Evolutionary conservation across 805 yeast genomes (phyloP), one percentile per base, ranked within the genome.

Genomic region (Yamadazyma philogaea): DNA sequence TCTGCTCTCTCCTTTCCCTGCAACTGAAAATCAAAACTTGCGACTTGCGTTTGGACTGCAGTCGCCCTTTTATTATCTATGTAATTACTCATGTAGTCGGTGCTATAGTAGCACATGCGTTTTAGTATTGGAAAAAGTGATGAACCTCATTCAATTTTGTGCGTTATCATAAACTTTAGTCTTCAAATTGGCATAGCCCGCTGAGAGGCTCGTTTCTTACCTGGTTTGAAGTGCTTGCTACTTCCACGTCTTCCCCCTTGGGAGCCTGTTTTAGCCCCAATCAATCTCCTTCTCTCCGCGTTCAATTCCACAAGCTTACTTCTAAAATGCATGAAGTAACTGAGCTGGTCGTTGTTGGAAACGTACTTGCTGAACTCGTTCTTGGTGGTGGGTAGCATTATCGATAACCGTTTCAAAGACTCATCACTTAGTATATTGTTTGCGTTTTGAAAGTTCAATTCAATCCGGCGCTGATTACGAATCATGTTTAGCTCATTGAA

Each of bases 331-430:
- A 51, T 51, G 50, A 72, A 77, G 47, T 59, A 54, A 2, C 59
- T 54, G 22, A 54, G 39, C 26, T 60, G 68, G 6, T 60, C 59
- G 20, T 59, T 54, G 15, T 72, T 58, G 4, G 66, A 74, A 0
- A 53, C 57, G 37, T 79, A 51, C 37, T 53, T 56, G 6, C 65
- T 59, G 55, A 68, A 83, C 31, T 71, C 82, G 14, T 53, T 56
- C 34, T 71, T 70, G 12, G 70, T 72, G 2, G 69, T 66, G 1
- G 89, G 88, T 24, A 82, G 63, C 38, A 61, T 66, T 15, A 57
- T 48, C 0, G 86, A 79, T 79, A 82, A 74, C 34, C 78, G 81
- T 45, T 70, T 69, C 44, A 82, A 55, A 0, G 79, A 50, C 2
- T 40, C 49, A 32, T 67, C 70, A 19, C 55, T 45, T 2, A 66